phyloP scores from a whole-genome alignment of 2,329 filamentous ascomycete species.

The Colletotrichum kahawae region DNA sequence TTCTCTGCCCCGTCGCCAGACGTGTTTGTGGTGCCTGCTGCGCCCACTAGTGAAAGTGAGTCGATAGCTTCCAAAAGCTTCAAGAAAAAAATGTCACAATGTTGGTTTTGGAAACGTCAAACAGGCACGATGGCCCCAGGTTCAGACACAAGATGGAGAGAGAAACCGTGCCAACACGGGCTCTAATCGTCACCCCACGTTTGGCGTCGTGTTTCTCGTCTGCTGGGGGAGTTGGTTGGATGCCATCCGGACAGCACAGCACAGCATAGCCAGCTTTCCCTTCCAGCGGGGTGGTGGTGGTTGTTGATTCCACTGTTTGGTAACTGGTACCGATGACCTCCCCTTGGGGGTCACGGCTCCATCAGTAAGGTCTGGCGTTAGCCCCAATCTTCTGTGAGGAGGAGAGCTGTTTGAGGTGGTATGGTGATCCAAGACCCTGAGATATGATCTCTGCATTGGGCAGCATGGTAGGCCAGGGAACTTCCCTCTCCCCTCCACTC shows the following conservation, averaged over 20 bases:
- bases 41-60: not conserved
- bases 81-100: not conserved
- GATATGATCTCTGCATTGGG: not conserved
- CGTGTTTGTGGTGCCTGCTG: not conserved
- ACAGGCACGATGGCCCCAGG: not conserved
- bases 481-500: not conserved
- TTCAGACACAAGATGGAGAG: not conserved
- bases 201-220: constrained; percentile 1
- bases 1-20: not conserved
- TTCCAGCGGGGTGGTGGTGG: not conserved
- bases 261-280: not conserved
- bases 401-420: not conserved
- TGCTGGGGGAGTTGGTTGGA: not conserved
- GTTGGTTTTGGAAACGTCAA: not conserved
- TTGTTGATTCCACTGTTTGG: not conserved
- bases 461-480: not conserved
- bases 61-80: not conserved
- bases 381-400: not conserved
- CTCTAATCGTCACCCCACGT: not conserved
- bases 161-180: not conserved
- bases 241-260: no score
- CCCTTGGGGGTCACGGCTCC: not conserved
- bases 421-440: not conserved
- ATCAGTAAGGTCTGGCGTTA: not conserved
- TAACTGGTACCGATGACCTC: not conserved